Evolutionary conservation across 2,329 filamentous ascomycete genomes (phyloP), one percentile per base, ranked within the genome.

Genomic region (Fusarium poae): DNA sequence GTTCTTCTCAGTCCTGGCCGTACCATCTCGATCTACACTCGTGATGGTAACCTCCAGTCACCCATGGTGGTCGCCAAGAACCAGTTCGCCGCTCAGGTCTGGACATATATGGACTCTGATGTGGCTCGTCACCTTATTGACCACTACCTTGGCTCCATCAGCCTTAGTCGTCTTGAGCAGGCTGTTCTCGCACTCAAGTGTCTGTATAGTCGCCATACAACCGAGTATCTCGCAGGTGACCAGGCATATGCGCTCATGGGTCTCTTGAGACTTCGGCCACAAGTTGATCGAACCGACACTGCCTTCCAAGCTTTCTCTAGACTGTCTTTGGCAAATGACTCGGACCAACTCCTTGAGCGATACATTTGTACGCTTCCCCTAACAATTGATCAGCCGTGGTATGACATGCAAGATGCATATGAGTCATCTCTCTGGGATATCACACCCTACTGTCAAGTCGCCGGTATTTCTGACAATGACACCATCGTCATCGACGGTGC

Each of bases 161-260:
- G 53, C 18, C 72, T 80, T 15, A 77, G 76, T 46, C 71, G 73
- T 6, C 67, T 80, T 7, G 77, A 80, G 56, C 75, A 79, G 15
- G 70, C 75, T 21, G 73, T 75, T 3, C 60, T 76, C 2, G 72
- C 74, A 1, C 67, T 80, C 16, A 69, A 70, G 27, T 80, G 78
- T 37, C 66, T 80, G 5, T 76, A 74, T 23, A 72, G 66, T 43
- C 72, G 76, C 3, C 25, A 72, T 9, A 75, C 75, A 16, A 68
- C 56, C 0, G 58, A 70, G 40, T 67, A 72, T 27, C 64, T 74
- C 18, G 53, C 69, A 2, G 77, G 77, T 29, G 79, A 81, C 34
- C 75, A 74, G 29, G 72, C 75, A 3, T 81, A 81, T 45, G 79
- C 75, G 2, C 72, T 80, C 2, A 80, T 79, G 78, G 78, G 79